Percentiles rank a stretch among this genome's conserved stretches.
These are phyloP conservation scores for Beauveria rudraprayagi DNA, from an alignment of 2,329 filamentous ascomycete genomes.

Conservation along the genomic window DNA sequence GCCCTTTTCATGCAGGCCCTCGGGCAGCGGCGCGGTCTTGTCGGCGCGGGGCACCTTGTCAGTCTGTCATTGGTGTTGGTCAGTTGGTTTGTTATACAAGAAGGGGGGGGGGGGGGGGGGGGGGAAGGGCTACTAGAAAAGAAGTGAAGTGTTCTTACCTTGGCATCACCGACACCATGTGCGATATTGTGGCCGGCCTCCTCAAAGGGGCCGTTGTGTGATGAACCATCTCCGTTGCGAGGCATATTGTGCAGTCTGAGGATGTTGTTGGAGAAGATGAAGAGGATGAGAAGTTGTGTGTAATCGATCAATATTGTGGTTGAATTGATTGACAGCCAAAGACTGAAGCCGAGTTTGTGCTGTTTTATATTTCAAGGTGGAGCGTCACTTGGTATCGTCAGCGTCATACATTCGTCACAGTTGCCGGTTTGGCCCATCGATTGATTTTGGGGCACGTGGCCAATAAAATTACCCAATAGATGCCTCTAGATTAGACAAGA, in stretches of 20 bases:
- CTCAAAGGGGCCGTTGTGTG: constrained; percentile 37
- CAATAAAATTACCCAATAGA: no score
- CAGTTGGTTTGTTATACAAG: not conserved
- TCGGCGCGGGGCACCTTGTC: constrained; percentile 36
- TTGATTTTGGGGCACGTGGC: no score
- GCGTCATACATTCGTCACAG: constrained; percentile 6
- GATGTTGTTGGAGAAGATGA: not conserved
- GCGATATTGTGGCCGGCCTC: constrained; percentile 32
- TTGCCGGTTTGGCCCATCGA: not conserved
- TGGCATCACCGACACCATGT: constrained; percentile 34
- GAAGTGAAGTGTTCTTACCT: constrained; percentile 23
- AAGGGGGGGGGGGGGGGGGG: no score
- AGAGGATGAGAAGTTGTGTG: not conserved
- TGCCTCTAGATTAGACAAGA: no score
- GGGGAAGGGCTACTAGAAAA: not conserved
- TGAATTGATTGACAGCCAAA: not conserved
- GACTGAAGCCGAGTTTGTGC: not conserved
- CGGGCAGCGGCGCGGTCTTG: constrained; percentile 41
- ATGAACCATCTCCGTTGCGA: constrained; percentile 40
- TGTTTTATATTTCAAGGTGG: not conserved
- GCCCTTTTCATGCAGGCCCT: constrained; percentile 33
- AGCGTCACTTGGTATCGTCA: not conserved
- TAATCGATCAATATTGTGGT: not conserved
- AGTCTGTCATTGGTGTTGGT: constrained; percentile 15
- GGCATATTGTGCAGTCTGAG: constrained; percentile 33